Evolutionary conservation across 768 basidiomycete genomes (phyloP).

Genomic region (Coprinopsis sp.): DNA sequence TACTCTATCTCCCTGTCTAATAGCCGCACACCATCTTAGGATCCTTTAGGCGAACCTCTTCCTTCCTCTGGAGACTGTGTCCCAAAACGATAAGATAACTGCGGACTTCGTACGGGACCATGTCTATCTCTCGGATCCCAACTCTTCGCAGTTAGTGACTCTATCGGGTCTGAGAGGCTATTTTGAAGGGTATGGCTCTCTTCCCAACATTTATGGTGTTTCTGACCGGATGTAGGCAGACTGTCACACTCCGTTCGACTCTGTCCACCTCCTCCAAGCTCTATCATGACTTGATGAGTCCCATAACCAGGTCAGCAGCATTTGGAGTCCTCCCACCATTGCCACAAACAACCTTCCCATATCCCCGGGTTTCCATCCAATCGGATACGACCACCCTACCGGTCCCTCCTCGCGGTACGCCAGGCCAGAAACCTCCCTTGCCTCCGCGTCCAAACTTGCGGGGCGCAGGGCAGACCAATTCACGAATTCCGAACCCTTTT

Average conservation of each 20-base stretch:
- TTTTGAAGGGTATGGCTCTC: conserved; percentile 48
- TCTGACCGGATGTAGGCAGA: conserved; percentile 27
- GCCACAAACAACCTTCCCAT: conserved; percentile 36
- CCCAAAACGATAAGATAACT: conserved; percentile 53
- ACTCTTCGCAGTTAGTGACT: conserved; percentile 56
- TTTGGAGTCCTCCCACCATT: conserved; percentile 50
- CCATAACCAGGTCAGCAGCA: conserved; percentile 27
- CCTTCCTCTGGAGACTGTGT: conserved; percentile 61
- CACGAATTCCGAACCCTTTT: conserved; percentile 69
- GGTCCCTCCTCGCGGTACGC: conserved; percentile 44
- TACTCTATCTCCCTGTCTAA: conserved; percentile 26
- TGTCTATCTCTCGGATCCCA: conserved; percentile 58
- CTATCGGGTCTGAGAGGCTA: conserved; percentile 80
- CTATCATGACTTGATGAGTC: conserved; percentile 35
- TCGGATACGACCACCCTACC: conserved; percentile 41
- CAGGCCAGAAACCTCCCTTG: conserved; percentile 32
- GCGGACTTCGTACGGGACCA: conserved; percentile 83
- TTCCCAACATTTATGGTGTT: not conserved
- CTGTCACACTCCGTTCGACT: conserved; percentile 40
- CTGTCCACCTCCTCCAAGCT: conserved; percentile 37
- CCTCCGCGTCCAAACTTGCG: conserved; percentile 34
- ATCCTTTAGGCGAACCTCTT: conserved; percentile 69
- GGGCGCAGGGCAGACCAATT: conserved; percentile 19
- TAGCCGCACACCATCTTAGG: conserved; percentile 4
- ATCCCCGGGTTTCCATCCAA: conserved; percentile 45